Evolutionary conservation across 2,329 filamentous ascomycete species (phyloP).

Genomic region (Pyrenophora tritici-repentis): DNA sequence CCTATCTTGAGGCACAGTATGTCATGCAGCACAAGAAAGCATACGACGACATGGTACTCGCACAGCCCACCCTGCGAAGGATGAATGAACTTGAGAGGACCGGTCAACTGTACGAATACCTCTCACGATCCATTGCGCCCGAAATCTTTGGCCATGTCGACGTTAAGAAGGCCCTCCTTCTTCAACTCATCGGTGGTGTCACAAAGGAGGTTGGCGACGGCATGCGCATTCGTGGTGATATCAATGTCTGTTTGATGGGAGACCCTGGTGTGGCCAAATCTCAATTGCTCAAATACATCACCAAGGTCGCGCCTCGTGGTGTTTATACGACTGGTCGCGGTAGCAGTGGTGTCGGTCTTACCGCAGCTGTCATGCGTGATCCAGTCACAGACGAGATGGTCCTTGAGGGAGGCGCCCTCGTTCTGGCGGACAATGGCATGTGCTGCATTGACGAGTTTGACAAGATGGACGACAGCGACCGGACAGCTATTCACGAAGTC

Average conservation of each 20-base stretch:
- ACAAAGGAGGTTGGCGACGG: constrained; percentile 96
- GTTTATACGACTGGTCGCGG: constrained; percentile 83
- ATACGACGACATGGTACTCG: constrained; percentile 88
- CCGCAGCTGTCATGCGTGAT: constrained; percentile 81
- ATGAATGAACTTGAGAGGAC: constrained; percentile 85
- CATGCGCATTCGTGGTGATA: constrained; percentile 98
- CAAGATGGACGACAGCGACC: constrained; percentile 86
- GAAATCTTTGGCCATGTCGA: constrained; percentile 97
- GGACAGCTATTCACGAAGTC: constrained; percentile 83
- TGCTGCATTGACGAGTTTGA: constrained; percentile 88
- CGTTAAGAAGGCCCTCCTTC: constrained; percentile 96
- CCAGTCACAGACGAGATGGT: constrained; percentile 86
- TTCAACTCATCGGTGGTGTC: constrained; percentile 93
- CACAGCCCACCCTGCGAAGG: constrained; percentile 75
- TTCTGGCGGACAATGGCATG: constrained; percentile 81
- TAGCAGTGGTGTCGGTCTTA: constrained; percentile 81
- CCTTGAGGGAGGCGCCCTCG: constrained; percentile 77
- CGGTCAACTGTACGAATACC: constrained; percentile 92
- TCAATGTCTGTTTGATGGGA: constrained; percentile 99
- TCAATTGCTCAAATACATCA: constrained; percentile 96
- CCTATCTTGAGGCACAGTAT: constrained; percentile 92
- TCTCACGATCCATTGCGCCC: constrained; percentile 93
- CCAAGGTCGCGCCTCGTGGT: constrained; percentile 93
- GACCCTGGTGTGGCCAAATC: constrained; percentile 99
- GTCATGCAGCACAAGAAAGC: constrained; percentile 97